A percentile compares a stretch with the other conserved stretches of the same genome.
Conservation (phyloP, 2,329 filamentous ascomycete species). For the Claviceps humidiphila region DNA sequence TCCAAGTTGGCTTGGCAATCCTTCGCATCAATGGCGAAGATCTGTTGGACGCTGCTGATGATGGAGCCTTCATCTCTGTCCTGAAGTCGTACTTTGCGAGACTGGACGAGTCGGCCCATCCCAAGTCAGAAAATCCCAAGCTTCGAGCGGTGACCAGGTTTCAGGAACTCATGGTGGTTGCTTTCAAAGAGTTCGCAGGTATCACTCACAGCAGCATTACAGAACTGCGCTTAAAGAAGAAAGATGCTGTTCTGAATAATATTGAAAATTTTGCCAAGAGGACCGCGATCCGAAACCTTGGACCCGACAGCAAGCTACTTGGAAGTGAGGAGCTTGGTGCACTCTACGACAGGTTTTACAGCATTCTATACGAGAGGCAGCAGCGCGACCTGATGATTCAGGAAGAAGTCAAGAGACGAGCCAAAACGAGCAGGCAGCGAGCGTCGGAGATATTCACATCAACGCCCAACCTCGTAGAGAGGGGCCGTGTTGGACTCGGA, state of each 20-base stretch:
- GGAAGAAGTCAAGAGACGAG: constrained; percentile 56
- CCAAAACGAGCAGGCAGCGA: constrained; percentile 41
- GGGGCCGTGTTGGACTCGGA: constrained; percentile 75
- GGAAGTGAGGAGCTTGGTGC: constrained; percentile 75
- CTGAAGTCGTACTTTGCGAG: constrained; percentile 89
- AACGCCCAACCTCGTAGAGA: constrained; percentile 48
- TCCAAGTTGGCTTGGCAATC: constrained; percentile 95
- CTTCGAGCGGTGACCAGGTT: constrained; percentile 87
- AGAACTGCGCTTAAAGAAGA: constrained; percentile 82
- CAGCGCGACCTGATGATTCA: constrained; percentile 66
- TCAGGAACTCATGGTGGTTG: constrained; percentile 97
- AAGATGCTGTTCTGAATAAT: constrained; percentile 83
- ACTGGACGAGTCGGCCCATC: constrained; percentile 89
- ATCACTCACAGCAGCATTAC: constrained; percentile 90
- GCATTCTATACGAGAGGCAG: constrained; percentile 79
- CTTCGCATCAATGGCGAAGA: constrained; percentile 94
- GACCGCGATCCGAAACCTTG: constrained; percentile 89
- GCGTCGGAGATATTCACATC: constrained; percentile 25
- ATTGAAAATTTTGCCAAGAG: constrained; percentile 97
- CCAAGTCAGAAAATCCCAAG: constrained; percentile 90
- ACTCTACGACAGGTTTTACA: constrained; percentile 90
- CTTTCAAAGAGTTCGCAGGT: constrained; percentile 93
- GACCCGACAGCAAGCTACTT: constrained; percentile 87
- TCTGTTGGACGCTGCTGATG: constrained; percentile 80
- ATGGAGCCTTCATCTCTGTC: constrained; percentile 92